These are phyloP conservation scores for Quercus variabilis DNA, from an alignment of 306 rosid genomes.

Conservation along the genomic window DNA sequence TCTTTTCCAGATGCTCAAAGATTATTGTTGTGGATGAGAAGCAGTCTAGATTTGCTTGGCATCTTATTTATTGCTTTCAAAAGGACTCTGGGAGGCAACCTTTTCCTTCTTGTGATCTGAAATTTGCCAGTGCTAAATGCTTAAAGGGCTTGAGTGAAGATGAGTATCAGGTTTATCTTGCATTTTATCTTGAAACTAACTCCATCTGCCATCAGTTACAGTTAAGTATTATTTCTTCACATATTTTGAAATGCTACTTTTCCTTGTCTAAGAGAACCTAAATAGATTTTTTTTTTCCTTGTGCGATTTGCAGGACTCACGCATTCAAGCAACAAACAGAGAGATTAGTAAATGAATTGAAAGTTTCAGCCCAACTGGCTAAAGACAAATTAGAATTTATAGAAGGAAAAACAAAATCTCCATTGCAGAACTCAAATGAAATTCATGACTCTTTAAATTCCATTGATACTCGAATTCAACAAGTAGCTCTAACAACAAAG, in stretches of 20 bases:
- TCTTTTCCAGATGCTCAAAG: slow-evolving; percentile 72
- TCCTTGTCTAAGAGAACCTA: too few relatives aligned
- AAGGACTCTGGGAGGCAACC: slow-evolving; percentile 65
- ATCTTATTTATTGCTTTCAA: slow-evolving; percentile 85
- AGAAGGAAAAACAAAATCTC: slow-evolving; percentile 43
- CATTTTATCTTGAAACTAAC: slow-evolving; percentile 86
- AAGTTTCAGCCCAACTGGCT: slow-evolving; percentile 55
- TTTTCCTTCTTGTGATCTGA: slow-evolving; percentile 59
- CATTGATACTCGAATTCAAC: slow-evolving; percentile 38
- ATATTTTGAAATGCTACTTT: neutral
- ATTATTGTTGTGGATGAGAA: slow-evolving; percentile 57
- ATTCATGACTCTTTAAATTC: slow-evolving; percentile 45
- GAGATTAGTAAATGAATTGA: slow-evolving; percentile 79
- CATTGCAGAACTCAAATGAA: slow-evolving; percentile 46
- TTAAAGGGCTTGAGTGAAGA: slow-evolving; percentile 40
- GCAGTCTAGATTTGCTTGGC: slow-evolving; percentile 81
- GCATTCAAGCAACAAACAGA: slow-evolving; percentile 69
- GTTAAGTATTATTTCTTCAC: slow-evolving; percentile 39
- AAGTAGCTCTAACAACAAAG: slow-evolving; percentile 44
- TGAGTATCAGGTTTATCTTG: slow-evolving; percentile 67
- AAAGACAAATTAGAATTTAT: slow-evolving; percentile 62
- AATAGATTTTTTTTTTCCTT: neutral
- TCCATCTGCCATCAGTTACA: slow-evolving; percentile 78
- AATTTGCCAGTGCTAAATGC: slow-evolving; percentile 49
- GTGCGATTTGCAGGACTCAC: slow-evolving; percentile 34